These are phyloP conservation scores for Calonectria pauciramosa DNA, from an alignment of 2,329 filamentous ascomycete species.

Conservation along the genomic window DNA sequence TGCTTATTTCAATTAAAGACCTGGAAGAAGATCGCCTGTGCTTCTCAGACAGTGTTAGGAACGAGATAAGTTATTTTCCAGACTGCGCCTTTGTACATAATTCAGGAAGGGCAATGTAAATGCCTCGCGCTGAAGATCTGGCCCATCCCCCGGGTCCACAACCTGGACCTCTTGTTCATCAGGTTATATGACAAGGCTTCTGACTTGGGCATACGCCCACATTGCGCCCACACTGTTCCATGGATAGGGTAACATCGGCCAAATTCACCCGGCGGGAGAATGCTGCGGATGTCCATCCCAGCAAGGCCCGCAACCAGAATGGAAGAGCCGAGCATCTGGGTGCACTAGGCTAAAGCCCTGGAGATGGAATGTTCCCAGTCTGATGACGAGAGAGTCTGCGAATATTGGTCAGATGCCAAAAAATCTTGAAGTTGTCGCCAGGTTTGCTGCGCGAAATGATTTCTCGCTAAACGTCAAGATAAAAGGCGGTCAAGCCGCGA, in stretches of 20 bases:
- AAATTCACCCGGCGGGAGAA: not conserved
- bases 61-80: not conserved
- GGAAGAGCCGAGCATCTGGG: not conserved
- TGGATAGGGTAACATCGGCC: not conserved
- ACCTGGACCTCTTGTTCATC: not conserved
- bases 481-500: not conserved
- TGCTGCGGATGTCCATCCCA: not conserved
- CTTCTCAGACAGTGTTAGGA: not conserved
- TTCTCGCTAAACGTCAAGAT: not conserved
- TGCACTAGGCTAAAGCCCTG: not conserved
- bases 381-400: not conserved
- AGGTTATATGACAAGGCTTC: not conserved
- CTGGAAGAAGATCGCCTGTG: not conserved
- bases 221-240: not conserved
- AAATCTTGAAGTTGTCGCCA: not conserved
- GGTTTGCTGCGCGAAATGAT: not conserved
- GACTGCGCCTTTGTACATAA: not conserved
- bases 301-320: not conserved
- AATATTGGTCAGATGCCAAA: not conserved
- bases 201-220: not conserved
- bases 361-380: not conserved
- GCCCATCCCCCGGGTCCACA: not conserved
- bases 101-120: not conserved
- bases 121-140: not conserved
- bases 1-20: not conserved